phyloP scores from a whole-genome alignment of 202 grass and related monocot species.

The Musa balbisiana region DNA sequence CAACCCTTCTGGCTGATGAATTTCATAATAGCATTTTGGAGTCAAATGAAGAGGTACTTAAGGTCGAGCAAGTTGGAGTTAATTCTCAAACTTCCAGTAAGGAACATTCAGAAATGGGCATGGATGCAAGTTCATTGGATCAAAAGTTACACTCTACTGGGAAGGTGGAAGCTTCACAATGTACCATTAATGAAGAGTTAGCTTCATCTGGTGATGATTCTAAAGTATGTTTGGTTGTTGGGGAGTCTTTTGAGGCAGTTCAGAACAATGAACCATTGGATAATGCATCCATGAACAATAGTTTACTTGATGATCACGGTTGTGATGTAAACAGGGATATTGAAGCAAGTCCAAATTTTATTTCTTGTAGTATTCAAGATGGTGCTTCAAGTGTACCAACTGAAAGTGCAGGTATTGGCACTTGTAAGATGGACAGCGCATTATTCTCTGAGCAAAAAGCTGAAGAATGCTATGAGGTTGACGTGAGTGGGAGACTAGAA shows the following conservation, averaged over 20 bases:
- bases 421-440: slow-evolving; percentile 26
- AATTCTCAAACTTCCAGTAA: slow-evolving; percentile 26
- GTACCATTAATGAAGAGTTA: slow-evolving; percentile 37
- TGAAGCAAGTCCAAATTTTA: not conserved
- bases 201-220: slow-evolving; percentile 32
- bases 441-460: slow-evolving; percentile 32
- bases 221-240: slow-evolving; percentile 35
- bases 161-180: slow-evolving; percentile 40
- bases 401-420: slow-evolving; percentile 10
- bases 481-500: slow-evolving; percentile 27
- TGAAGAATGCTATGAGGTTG: slow-evolving; percentile 30
- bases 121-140: slow-evolving; percentile 26
- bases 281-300: slow-evolving; percentile 20
- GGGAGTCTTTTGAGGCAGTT: slow-evolving; percentile 33
- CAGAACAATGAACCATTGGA: slow-evolving; percentile 33
- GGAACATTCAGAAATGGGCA: slow-evolving; percentile 28
- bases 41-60: slow-evolving; percentile 28
- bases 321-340: not conserved
- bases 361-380: not conserved
- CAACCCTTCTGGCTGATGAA: slow-evolving; percentile 22
- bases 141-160: slow-evolving; percentile 23
- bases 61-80: slow-evolving; percentile 15
- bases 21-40: slow-evolving; percentile 23
- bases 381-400: slow-evolving; percentile 9
- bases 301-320: not conserved